Evolutionary conservation across 306 rosid genomes (phyloP).

Genomic region (Begonia loranthoides): DNA sequence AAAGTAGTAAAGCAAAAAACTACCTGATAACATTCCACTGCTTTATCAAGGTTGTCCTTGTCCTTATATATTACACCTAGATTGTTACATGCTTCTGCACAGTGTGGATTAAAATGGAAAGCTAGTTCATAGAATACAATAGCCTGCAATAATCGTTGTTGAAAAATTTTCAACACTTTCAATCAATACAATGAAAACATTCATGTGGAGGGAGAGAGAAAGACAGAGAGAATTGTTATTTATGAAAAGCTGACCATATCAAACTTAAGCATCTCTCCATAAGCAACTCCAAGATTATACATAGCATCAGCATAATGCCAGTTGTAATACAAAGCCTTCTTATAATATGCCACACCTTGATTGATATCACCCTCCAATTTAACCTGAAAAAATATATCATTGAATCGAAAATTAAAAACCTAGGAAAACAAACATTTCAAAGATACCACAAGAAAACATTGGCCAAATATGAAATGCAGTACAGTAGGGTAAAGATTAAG

Average conservation of each 20-base stretch:
- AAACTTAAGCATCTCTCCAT: slow-evolving; percentile 97
- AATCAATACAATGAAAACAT: slow-evolving; percentile 10
- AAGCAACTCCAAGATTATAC: slow-evolving; percentile 99
- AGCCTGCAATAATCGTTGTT: slow-evolving; percentile 41
- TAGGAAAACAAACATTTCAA: neutral
- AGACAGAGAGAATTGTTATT: slow-evolving; percentile 1
- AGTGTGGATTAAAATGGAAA: slow-evolving; percentile 93
- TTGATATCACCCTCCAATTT: slow-evolving; percentile 90
- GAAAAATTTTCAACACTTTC: slow-evolving; percentile 2
- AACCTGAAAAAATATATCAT: slow-evolving; percentile 34
- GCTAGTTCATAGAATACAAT: slow-evolving; percentile 97
- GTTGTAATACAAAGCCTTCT: slow-evolving; percentile 85
- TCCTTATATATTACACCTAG: slow-evolving; percentile 98
- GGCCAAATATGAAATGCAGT: neutral
- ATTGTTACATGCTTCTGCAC: slow-evolving; percentile 98
- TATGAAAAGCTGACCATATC: slow-evolving; percentile 56
- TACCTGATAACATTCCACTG: slow-evolving; percentile 99
- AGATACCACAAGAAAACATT: no score
- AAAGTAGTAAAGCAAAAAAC: neutral
- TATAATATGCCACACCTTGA: slow-evolving; percentile 81
- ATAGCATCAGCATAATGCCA: slow-evolving; percentile 99
- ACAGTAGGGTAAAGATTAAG: neutral
- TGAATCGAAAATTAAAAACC: slow-evolving; percentile 13
- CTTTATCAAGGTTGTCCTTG: slow-evolving; percentile 95
- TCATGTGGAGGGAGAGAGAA: slow-evolving; percentile 1